Evolutionary conservation across 345 rosid genomes (phyloP).

Genomic region (Psidium friedrichsthalianum): DNA sequence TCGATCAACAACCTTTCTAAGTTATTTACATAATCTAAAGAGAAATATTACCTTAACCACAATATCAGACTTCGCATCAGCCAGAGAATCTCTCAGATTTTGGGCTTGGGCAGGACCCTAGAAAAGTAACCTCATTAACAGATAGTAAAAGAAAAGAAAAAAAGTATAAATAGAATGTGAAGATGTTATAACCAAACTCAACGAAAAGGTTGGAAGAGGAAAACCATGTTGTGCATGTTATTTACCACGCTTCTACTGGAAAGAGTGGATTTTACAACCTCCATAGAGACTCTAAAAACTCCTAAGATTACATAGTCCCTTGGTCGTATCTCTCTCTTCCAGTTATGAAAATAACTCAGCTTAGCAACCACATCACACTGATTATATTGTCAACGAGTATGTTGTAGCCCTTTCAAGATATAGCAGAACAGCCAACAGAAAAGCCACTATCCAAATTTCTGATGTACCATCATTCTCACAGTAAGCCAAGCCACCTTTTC

Average conservation of each 20-base stretch:
- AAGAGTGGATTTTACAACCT: background rate
- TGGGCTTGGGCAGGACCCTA: slow-evolving; percentile 99
- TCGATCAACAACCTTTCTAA: background rate
- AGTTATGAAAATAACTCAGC: background rate
- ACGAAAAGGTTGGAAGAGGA: background rate
- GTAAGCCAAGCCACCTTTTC: background rate
- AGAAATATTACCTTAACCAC: slow-evolving; percentile 51
- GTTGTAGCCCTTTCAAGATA: background rate
- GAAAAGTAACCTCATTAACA: background rate
- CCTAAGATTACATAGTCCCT: background rate
- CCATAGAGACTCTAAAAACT: background rate
- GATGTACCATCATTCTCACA: background rate
- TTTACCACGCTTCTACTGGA: background rate
- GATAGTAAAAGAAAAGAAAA: background rate
- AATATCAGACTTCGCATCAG: slow-evolving; percentile 70
- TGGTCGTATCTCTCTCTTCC: too few species aligned
- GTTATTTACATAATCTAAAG: background rate
- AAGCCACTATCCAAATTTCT: background rate
- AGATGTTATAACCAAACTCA: background rate
- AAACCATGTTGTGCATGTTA: background rate
- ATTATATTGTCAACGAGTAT: background rate
- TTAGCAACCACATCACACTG: background rate
- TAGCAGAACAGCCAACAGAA: background rate
- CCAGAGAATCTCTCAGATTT: slow-evolving; percentile 83
- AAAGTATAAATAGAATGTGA: too few species aligned